Base-by-base conservation (phyloP, 2,329 filamentous ascomycete genomes). In the Scytalidium sp. region DNA sequence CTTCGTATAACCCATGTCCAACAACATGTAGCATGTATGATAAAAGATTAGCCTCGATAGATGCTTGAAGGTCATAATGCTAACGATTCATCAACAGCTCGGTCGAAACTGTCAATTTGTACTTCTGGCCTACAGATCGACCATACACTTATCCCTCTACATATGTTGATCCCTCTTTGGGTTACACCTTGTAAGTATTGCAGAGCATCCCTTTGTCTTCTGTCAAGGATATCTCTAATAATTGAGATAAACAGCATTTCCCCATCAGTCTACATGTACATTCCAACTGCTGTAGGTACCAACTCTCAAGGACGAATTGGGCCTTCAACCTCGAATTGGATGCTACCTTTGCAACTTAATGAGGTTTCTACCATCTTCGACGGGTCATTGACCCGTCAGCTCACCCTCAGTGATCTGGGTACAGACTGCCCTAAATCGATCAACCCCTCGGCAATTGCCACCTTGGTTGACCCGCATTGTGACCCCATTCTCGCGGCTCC, bases 261-360 rank as follows among this genome's bases (percentile, higher is more conserved):
- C 1, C 68, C 69, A 3, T 70, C 68, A 6, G 65, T 71, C 27
- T 71, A 71, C 55, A 60, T 70, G 54, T 46, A 67, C 19, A 63
- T 71, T 49, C 63, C 65, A 17, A 67, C 66, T n/a, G 61, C 67
- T 4, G 56, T 50, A 17, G 69, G 65, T 23, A 61, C 54, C 55
- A 71, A 71, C 54, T 54, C 60, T 5, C 50, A 58, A 9, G 63
- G 62, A 41, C 52, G 56, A 15, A 54, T 54, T 1, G 67, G 67
- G 1, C 69, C 69, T 5, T 58, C 63, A 0, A 67, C 64, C 43
- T 56, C 58, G 2, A 61, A 51, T 32, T 53, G 59, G 51, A 56
- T 70, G 11, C 62, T 69, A 43, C 54, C 62, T 1, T 52, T 70
- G 19, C 54, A 68, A 44, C 57, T 69, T 1, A 52, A 61, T 50